Evolutionary conservation across 176 grass and related monocot species (phyloP).

Genomic region (Lolium rigidum): DNA sequence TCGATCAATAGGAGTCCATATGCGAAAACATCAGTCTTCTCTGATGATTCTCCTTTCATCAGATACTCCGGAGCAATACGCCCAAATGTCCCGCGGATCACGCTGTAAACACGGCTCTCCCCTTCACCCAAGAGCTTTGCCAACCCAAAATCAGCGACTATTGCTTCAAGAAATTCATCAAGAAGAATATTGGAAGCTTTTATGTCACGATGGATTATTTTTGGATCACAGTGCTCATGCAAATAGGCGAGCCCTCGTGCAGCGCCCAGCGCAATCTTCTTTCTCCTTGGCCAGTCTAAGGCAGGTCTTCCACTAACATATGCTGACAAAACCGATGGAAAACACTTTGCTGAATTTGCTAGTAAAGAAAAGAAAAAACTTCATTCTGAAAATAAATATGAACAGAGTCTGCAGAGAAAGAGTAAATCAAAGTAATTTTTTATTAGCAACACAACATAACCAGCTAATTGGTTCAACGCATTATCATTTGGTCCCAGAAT

Average conservation of each 20-base stretch:
- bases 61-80: constrained; percentile 78
- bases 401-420: background rate
- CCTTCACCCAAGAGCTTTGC: constrained; percentile 80
- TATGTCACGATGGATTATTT: constrained; percentile 89
- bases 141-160: constrained; percentile 86
- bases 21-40: constrained; percentile 88
- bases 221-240: constrained; percentile 86
- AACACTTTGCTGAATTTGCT: constrained; percentile 18
- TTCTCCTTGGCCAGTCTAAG: constrained; percentile 86
- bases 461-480: background rate
- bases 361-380: constrained; percentile 8
- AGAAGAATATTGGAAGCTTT: constrained; percentile 92
- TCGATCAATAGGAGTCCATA: constrained; percentile 82
- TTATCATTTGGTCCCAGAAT: background rate
- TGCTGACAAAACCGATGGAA: constrained; percentile 45
- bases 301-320: constrained; percentile 58
- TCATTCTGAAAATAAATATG: constrained; percentile 31
- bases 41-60: constrained; percentile 57
- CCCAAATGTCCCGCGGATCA: constrained; percentile 67
- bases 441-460: constrained; percentile 3
- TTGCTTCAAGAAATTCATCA: constrained; percentile 75
- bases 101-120: constrained; percentile 67
- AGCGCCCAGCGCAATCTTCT: constrained; percentile 71
- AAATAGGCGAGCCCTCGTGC: constrained; percentile 72
- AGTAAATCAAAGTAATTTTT: background rate